These are phyloP conservation scores for Emmonsiellopsis sp. DNA, from an alignment of 2,329 filamentous ascomycete genomes.

Conservation along the genomic window DNA sequence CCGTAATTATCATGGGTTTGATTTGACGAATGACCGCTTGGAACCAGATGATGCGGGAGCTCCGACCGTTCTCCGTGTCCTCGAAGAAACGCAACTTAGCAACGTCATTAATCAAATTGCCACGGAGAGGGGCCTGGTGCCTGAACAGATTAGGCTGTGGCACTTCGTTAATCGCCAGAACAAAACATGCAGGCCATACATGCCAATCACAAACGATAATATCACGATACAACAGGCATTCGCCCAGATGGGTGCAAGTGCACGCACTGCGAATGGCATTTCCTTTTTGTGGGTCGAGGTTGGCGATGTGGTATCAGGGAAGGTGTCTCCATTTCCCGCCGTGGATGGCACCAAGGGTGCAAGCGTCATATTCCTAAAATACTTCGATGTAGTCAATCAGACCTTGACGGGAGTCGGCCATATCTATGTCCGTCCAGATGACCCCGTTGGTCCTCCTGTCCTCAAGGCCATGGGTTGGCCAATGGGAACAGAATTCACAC, in stretches of 20 bases:
- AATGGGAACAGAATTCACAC: neutral
- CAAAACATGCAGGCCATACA: neutral
- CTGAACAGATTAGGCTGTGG: neutral
- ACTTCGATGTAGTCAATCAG: slow-evolving; percentile 2
- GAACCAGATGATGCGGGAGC: neutral
- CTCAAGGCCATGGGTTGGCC: neutral
- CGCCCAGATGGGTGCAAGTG: neutral
- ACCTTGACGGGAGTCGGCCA: neutral
- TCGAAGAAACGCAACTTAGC: neutral
- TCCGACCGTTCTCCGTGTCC: neutral
- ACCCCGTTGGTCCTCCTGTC: neutral
- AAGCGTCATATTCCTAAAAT: slow-evolving; percentile 1
- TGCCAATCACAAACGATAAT: neutral
- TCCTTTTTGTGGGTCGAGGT: neutral
- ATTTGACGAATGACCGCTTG: neutral
- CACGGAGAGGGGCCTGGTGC: neutral
- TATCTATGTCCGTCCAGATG: neutral
- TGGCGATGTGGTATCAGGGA: neutral
- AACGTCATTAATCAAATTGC: neutral
- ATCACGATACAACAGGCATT: neutral
- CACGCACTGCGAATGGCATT: neutral
- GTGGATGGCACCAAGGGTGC: neutral
- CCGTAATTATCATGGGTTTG: neutral
- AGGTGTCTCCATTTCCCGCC: neutral
- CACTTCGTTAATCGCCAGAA: neutral